Evolutionary conservation across 2,329 filamentous ascomycete genomes (phyloP).

Genomic region (Aureobasidium leucospermi): DNA sequence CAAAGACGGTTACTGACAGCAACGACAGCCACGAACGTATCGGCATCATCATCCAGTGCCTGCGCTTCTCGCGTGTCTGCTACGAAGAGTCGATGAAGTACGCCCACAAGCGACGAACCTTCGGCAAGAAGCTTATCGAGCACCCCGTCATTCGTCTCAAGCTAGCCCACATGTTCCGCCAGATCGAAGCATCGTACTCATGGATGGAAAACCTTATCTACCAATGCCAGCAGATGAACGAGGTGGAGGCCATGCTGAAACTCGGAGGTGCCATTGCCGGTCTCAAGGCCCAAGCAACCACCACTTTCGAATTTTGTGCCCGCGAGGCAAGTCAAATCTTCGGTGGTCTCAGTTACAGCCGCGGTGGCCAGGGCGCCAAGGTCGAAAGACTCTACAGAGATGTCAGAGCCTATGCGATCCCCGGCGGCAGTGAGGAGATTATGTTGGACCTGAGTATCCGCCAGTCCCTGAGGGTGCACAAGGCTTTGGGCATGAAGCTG

Average conservation of each 20-base stretch:
- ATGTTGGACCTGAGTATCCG: conserved; percentile 96
- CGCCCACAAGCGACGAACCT: conserved; percentile 92
- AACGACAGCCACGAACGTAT: conserved; percentile 99
- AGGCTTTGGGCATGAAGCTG: conserved; percentile 93
- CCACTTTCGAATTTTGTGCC: conserved; percentile 96
- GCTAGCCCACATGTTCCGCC: conserved; percentile 94
- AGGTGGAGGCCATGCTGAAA: conserved; percentile 91
- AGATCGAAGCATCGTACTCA: conserved; percentile 93
- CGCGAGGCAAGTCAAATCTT: conserved; percentile 97
- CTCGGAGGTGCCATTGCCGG: conserved; percentile 90
- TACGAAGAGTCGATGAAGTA: conserved; percentile 96
- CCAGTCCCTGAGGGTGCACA: conserved; percentile 79
- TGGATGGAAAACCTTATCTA: conserved; percentile 95
- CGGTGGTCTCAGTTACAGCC: conserved; percentile 82
- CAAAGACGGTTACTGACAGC: conserved; percentile 31
- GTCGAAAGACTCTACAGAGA: conserved; percentile 92
- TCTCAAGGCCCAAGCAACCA: conserved; percentile 87
- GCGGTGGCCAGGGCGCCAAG: conserved; percentile 91
- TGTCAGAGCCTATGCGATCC: conserved; percentile 89
- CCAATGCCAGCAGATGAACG: conserved; percentile 87
- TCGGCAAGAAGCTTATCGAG: conserved; percentile 92
- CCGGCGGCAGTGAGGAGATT: conserved; percentile 93
- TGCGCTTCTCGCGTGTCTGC: conserved; percentile 93
- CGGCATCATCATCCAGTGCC: conserved; percentile 94
- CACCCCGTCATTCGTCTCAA: conserved; percentile 97